Evolutionary conservation across 2,329 filamentous ascomycete genomes (phyloP).

Genomic region (Trichoderma sp.): DNA sequence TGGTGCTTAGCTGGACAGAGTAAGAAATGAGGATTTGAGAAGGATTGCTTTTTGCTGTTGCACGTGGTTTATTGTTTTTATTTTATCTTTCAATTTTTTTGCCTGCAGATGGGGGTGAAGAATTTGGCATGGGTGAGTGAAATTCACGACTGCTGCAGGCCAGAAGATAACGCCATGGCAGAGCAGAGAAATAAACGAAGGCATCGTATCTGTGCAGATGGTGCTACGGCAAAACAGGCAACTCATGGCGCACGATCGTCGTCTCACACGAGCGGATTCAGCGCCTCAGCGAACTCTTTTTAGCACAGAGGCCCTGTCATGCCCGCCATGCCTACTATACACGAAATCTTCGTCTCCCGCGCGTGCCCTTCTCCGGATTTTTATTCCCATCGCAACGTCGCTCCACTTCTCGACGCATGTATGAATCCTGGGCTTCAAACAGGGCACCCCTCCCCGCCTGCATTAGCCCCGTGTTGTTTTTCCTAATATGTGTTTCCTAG

Average conservation of each 20-base stretch:
- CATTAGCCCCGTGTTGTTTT: background rate
- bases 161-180: background rate
- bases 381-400: background rate
- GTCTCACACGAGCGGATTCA: background rate
- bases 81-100: background rate
- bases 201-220: background rate
- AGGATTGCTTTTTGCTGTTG: background rate
- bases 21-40: background rate
- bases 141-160: background rate
- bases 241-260: background rate
- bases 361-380: background rate
- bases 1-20: background rate
- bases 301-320: background rate
- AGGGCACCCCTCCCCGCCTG: background rate
- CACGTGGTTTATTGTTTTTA: no score
- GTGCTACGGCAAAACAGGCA: background rate
- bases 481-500: background rate
- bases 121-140: background rate
- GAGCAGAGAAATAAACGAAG: background rate
- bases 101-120: background rate
- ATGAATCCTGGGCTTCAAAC: background rate
- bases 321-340: background rate
- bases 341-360: no score
- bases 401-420: background rate
- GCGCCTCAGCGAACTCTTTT: background rate